Evolutionary conservation across 148 eudicot genomes (phyloP), one percentile per base, ranked within the genome.

Genomic region (Diospyros kaki): DNA sequence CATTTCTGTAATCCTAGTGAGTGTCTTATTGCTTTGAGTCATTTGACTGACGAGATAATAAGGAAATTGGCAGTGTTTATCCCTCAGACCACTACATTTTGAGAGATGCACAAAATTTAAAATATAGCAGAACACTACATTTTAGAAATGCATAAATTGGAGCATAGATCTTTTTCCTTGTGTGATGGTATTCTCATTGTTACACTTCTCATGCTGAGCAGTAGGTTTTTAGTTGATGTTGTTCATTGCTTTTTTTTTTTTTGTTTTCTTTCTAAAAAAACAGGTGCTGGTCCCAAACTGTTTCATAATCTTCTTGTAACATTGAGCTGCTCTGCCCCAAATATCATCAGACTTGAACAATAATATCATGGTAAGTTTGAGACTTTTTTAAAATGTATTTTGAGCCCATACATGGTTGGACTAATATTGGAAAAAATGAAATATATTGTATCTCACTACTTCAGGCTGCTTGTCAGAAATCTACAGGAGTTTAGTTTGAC

Each of bases 331-430:
- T 14, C 14, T 73, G 46, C 68, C 18, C 38, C 68, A 73, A 40
- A 48, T 39, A 73, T 73, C 75, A 43, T 60, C 18, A 5, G 46
- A 73, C 54, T 38, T 60, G 75, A 18, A 73, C 38, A 73, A 62
- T 13, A 9, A 11, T 62, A 62, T 18, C 18, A 73, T 73, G 76
- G 76, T 61, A 62, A 61, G 68, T 48, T 73, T 2, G 9, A 62
- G 48, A 3, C 42, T 0, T 28, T 73, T 15, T 38, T 28, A 39
- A 50, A 38, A 18, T 12, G 12, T 28, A 45, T 14, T 9, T 43
- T 4, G 9, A 28, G 28, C 28, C 28, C 28, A 28, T 28, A 0
- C 28, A 28, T 28, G 28, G 28, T 28, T 28, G 28, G 28, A 28
- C 28, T 28, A 28, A 28, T 28, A 28, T 28, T 28, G 28, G 28